Base-by-base conservation (phyloP, 176 grass and related monocot genomes). In the Zizania latifolia region DNA sequence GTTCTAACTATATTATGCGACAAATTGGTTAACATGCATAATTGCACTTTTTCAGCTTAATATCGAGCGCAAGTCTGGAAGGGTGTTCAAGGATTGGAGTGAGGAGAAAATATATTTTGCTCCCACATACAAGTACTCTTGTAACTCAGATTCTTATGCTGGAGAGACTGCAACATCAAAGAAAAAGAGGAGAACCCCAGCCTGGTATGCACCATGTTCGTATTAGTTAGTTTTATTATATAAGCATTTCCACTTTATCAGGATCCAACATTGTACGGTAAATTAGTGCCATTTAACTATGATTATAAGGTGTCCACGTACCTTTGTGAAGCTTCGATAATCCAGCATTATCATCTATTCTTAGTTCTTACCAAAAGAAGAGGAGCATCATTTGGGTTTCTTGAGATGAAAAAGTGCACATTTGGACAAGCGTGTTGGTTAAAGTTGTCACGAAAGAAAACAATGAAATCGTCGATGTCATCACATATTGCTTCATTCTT, bases 41-140 rank as follows among this genome's bases (percentile, higher is more conserved):
- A 13, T 50, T 68, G 36, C 60, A 10, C 32, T 51, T 79, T 88
- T 59, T 74, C 65, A 95, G 92, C 86, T 97, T 22, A 97, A 89
- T 56, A 92, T 87, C n/a, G 90, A 97, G 82, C 80, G 84, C 22
- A 82, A 85, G 27, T 86, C 82, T 15, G 93, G 87, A 85, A 77
- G 87, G 19, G 87, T 84, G 62, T 97, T 97, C 70, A 92, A 81
- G 71, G 93, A 85, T 6, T 97, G 93, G 90, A 90, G 84, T 17
- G 93, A 97, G 74, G 93, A 89, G 75, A 97, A 88, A 79, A 97
- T 97, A 56, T 92, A 83, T 85, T 97, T 97, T 83, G 87, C 93
- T 46, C 93, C 93, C 22, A 97, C 93, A 33, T 97, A 97, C 79
- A 97, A 97, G 74, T 97, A 97, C 62, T 86, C 87, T 22, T 85